Percentiles rank a stretch among this genome's conserved stretches.
Conservation (phyloP, 2,329 filamentous ascomycete species). For the Intubia oerlemansii region DNA sequence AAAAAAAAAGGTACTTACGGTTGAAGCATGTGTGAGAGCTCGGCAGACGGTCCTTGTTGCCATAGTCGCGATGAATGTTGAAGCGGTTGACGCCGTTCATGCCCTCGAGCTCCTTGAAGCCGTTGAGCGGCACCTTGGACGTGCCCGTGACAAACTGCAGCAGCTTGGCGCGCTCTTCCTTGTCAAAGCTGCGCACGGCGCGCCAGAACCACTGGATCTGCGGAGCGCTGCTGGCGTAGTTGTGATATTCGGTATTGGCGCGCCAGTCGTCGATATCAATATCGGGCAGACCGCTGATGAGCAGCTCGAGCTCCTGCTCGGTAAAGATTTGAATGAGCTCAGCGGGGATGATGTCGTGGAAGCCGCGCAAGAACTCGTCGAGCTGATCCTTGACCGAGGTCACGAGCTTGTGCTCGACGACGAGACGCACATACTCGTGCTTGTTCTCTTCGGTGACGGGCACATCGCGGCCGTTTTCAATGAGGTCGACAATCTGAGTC, state of each 20-base stretch:
- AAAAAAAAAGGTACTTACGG: constrained; percentile 40
- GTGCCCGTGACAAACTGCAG: constrained; percentile 97
- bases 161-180: constrained; percentile 93
- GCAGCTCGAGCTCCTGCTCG: constrained; percentile 86
- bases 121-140: constrained; percentile 92
- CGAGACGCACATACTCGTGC: constrained; percentile 84
- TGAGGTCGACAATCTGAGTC: constrained; percentile 67
- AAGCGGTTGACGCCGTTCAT: constrained; percentile 98
- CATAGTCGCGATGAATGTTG: constrained; percentile 97
- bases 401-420: constrained; percentile 84
- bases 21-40: constrained; percentile 99
- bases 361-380: constrained; percentile 79
- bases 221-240: constrained; percentile 81
- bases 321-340: constrained; percentile 95
- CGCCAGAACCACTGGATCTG: constrained; percentile 99
- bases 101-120: constrained; percentile 95
- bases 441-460: constrained; percentile 96
- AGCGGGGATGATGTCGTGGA: constrained; percentile 93
- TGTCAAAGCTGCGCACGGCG: constrained; percentile 89
- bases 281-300: constrained; percentile 92
- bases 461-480: constrained; percentile 74
- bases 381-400: constrained; percentile 88
- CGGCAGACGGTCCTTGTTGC: constrained; percentile 84
- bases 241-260: constrained; percentile 96
- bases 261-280: constrained; percentile 99